Evolutionary conservation across 23 red algal genomes (phyloP), one percentile per base, ranked within the genome.

Genomic region (Cyanidium caldarium): DNA sequence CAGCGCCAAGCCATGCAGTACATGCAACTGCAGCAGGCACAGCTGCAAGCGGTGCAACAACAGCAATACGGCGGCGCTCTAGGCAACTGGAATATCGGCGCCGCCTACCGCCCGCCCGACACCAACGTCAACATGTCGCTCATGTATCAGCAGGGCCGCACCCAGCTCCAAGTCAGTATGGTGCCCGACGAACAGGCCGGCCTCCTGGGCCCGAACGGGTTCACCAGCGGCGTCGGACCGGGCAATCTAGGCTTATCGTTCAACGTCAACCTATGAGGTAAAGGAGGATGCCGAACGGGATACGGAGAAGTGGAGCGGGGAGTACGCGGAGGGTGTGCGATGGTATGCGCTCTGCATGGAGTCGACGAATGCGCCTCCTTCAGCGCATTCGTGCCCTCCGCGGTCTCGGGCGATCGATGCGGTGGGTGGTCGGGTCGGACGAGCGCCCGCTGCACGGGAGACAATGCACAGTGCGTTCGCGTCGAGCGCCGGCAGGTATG

Each of bases 21-120:
- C 65, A 66, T 94, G 72, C 89, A 94, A 73, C 51, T 94, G 82
- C 89, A 94, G 70, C 89, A 94, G 71, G 84, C 77, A 23, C 89
- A 94, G 43, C 85, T 94, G 82, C 75, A 83, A 40, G 77, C 78
- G 61, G 77, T 94, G 34, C 89, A 94, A 56, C 77, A 85, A 40
- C 89, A 94, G 37, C 78, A 80, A 46, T 87, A 83, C 40, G 89
- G 89, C 45, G 89, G 89, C 23, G 66, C 76, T 19, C 35, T 76
- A 3, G 89, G 89, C 0, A 82, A 94, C 37, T 94, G 89, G 89
- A 94, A 94, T 44, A 70, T 87, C 37, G 78, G 79, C 14, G 82
- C 83, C 21, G 83, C 83, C 7, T 94, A 94, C 68, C 76, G 89
- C 69, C 89, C 89, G 45, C 89, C 89, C 30, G 89, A 94, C 46